Evolutionary conservation across 257 asterid species (phyloP), one percentile per base, ranked within the genome.

Genomic region (Rauvolfia tetraphylla): DNA sequence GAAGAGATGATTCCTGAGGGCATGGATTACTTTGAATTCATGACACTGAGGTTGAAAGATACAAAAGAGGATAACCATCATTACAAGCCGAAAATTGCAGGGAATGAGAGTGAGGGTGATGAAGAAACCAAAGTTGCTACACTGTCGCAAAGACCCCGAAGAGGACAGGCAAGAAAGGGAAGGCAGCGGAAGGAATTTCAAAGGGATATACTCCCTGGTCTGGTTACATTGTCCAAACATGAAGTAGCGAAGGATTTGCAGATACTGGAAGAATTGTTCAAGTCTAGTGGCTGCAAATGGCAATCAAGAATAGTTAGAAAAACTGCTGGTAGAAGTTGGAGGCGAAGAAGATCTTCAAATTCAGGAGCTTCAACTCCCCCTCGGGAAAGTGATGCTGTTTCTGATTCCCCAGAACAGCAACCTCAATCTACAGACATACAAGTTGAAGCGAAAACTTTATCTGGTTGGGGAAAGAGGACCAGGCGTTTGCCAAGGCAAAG

Each of bases 391-490:
- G 80, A 77, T 71, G 65, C 83, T 44, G 67, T 61, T 44, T 68
- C 65, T 76, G 46, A 81, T 2, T 59, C 86, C 1, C 73, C 46
- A 34, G 71, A 57, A 53, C 61, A 59, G 84, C 79, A 80, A 78
- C 83, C 86, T 39, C 62, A 75, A 54, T 75, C 83, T 65, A 77
- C n/a, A 31, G 83, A 79, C 4, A 5, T 58, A 38, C 42, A 59
- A 33, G 74, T 76, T 0, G 90, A 83, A 83, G 90, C 77, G 81
- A 85, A 77, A 75, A 73, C 89, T 62, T 79, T 92, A 13, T 75
- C 86, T 0, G 90, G 94, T 17, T 92, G 97, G 97, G 97, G 97
- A 34, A 92, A 84, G 89, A 82, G 85, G 85, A 90, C 89, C n/a
- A 78, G 91, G 81, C 92, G 97, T 34, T 68, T 88, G 68, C 94